phyloP scores from a whole-genome alignment of 2,329 filamentous ascomycete genomes.

The Xylariaceae sp. region DNA sequence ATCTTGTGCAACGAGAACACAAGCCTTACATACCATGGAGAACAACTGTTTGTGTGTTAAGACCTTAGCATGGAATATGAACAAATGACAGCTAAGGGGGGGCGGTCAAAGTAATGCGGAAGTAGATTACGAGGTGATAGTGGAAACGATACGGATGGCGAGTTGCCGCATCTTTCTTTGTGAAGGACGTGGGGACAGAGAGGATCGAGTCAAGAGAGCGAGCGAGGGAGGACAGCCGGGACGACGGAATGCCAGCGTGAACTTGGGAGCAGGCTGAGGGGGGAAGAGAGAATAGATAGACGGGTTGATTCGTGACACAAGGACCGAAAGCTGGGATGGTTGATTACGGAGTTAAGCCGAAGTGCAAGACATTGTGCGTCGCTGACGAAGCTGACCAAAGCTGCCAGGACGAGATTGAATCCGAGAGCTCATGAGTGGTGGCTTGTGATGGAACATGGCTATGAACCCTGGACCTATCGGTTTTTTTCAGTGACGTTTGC shows the following conservation, averaged over 20 bases:
- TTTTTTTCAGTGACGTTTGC: slow-evolving; percentile 25
- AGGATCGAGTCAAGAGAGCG: slow-evolving; percentile 6
- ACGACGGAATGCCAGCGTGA: slow-evolving; percentile 8
- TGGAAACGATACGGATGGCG: slow-evolving; percentile 19
- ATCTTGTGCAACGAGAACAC: slow-evolving; percentile 40
- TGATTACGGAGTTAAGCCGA: slow-evolving; percentile 12
- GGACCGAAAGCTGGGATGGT: slow-evolving; percentile 13
- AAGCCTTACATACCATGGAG: slow-evolving; percentile 4
- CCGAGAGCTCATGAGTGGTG: slow-evolving; percentile 22
- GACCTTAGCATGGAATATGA: slow-evolving; percentile 5
- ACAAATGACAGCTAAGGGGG: background rate
- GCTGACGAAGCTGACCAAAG: slow-evolving; percentile 22
- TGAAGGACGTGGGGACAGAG: slow-evolving; percentile 1
- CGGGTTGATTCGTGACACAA: slow-evolving; percentile 15
- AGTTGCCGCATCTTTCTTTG: slow-evolving; percentile 13
- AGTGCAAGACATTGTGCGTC: slow-evolving; percentile 9
- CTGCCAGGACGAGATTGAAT: slow-evolving; percentile 17
- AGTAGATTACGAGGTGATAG: background rate
- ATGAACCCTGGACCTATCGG: slow-evolving; percentile 22
- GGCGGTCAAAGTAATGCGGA: background rate
- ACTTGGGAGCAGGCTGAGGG: slow-evolving; percentile 9
- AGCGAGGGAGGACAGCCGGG: slow-evolving; percentile 14
- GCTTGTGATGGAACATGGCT: slow-evolving; percentile 7
- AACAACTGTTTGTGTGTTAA: background rate
- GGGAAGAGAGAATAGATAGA: slow-evolving; percentile 12